Percentiles rank a stretch among this genome's conserved stretches.
Evolutionary conservation across 768 basidiomycete species (phyloP).

Genomic region (Chlorophyllum brunneum): DNA sequence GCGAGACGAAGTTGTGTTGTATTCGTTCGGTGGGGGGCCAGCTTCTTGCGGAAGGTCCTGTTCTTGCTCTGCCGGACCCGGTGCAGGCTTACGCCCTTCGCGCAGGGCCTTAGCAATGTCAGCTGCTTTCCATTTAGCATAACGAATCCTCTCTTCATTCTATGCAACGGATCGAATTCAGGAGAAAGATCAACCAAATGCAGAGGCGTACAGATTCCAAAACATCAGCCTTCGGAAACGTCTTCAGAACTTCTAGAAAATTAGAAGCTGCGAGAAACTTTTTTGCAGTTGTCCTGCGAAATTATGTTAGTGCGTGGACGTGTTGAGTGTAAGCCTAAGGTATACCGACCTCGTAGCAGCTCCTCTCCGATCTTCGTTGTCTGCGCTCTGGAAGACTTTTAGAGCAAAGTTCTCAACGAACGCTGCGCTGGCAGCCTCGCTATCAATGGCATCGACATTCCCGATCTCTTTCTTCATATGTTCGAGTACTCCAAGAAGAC

Average conservation of each 20-base stretch:
- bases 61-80: conserved; percentile 67
- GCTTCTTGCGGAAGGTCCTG: conserved; percentile 24
- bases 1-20: not conserved
- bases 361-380: conserved; percentile 85
- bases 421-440: conserved; percentile 78
- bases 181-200: no score
- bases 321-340: not conserved
- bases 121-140: conserved; percentile 96
- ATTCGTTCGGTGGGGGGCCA: not conserved
- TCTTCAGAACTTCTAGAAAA: conserved; percentile 85
- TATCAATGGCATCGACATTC: conserved; percentile 74
- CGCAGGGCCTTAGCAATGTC: conserved; percentile 93
- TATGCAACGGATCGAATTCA: conserved; percentile 23
- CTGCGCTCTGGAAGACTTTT: conserved; percentile 83
- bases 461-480: conserved; percentile 73
- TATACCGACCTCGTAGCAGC: conserved; percentile 62
- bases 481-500: conserved; percentile 77
- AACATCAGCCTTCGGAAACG: conserved; percentile 60
- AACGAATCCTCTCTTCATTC: conserved; percentile 86
- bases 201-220: conserved; percentile 57
- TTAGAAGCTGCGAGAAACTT: conserved; percentile 95
- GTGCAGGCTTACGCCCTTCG: conserved; percentile 81
- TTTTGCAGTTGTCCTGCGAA: conserved; percentile 75
- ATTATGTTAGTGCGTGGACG: not conserved
- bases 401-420: conserved; percentile 96